Evolutionary conservation across 169 alveolate genomes (phyloP).

Genomic region (Plasmodium berghei): DNA sequence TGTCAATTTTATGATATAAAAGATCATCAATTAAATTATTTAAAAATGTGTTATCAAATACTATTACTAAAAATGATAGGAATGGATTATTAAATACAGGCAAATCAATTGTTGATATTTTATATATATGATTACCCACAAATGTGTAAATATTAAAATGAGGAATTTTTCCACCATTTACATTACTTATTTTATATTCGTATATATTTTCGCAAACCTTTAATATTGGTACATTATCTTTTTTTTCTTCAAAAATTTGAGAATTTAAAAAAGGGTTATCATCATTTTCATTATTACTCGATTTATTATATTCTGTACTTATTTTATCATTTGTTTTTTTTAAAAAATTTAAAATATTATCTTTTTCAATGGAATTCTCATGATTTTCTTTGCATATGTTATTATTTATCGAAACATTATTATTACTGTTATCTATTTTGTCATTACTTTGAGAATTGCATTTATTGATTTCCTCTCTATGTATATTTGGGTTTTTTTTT

Average conservation of each 20-base stretch:
- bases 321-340: not conserved
- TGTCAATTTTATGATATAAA: slow-evolving; percentile 20
- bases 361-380: too few relatives aligned
- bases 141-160: slow-evolving; percentile 70
- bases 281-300: not conserved
- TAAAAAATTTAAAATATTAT: not conserved
- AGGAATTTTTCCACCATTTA: slow-evolving; percentile 71
- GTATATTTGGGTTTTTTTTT: not conserved
- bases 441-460: not conserved
- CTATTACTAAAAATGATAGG: slow-evolving; percentile 34
- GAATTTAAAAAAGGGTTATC: not conserved
- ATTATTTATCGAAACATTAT: not conserved
- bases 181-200: slow-evolving; percentile 23
- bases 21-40: slow-evolving; percentile 16
- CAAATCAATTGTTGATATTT: slow-evolving; percentile 69
- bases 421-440: not conserved
- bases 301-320: not conserved
- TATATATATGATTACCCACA: slow-evolving; percentile 33
- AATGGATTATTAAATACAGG: slow-evolving; percentile 52
- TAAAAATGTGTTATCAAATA: slow-evolving; percentile 45
- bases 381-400: not conserved
- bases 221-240: slow-evolving; percentile 44
- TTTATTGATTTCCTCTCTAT: not conserved
- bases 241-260: slow-evolving; percentile 26
- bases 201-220: slow-evolving; percentile 70